Evolutionary conservation across 1,284 basidiomycete genomes (phyloP).

Genomic region (Baeospora myosura): DNA sequence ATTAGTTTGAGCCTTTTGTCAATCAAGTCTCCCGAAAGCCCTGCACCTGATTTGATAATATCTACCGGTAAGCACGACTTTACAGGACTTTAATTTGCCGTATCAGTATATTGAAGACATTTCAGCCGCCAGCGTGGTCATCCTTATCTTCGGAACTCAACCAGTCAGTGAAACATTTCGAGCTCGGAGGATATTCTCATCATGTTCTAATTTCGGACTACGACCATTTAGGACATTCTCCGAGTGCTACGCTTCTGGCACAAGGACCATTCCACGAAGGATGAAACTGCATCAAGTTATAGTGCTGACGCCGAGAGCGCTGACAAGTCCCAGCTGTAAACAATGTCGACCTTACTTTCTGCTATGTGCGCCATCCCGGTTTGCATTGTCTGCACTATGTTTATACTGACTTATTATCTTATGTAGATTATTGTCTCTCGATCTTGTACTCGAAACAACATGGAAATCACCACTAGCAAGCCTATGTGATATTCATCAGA

Average conservation of each 20-base stretch:
- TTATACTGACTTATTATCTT: too few relatives aligned
- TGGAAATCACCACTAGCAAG: too few relatives aligned
- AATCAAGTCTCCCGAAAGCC: slow-evolving; percentile 33
- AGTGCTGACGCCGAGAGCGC: background rate
- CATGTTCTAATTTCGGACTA: background rate
- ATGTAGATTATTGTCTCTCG: too few relatives aligned
- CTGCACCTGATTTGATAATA: slow-evolving; percentile 37
- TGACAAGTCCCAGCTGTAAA: too few relatives aligned
- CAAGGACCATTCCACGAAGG: slow-evolving; percentile 7
- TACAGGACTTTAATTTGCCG: slow-evolving; percentile 3
- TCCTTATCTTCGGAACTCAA: slow-evolving; percentile 40
- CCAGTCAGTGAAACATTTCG: slow-evolving; percentile 19
- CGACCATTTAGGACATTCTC: slow-evolving; percentile 29
- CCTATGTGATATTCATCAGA: too few relatives aligned
- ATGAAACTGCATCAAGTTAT: background rate
- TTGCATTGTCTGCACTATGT: too few relatives aligned
- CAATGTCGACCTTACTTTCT: too few relatives aligned
- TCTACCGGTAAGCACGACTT: slow-evolving; percentile 31
- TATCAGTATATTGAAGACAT: background rate
- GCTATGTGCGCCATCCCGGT: too few relatives aligned
- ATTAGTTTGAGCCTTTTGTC: slow-evolving; percentile 36
- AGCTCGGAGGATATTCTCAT: background rate
- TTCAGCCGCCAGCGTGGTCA: slow-evolving; percentile 32
- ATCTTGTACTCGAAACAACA: too few relatives aligned
- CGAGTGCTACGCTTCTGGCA: slow-evolving; percentile 32